Conservation (phyloP, 441 rosid genomes). For the Kokia cookei region DNA sequence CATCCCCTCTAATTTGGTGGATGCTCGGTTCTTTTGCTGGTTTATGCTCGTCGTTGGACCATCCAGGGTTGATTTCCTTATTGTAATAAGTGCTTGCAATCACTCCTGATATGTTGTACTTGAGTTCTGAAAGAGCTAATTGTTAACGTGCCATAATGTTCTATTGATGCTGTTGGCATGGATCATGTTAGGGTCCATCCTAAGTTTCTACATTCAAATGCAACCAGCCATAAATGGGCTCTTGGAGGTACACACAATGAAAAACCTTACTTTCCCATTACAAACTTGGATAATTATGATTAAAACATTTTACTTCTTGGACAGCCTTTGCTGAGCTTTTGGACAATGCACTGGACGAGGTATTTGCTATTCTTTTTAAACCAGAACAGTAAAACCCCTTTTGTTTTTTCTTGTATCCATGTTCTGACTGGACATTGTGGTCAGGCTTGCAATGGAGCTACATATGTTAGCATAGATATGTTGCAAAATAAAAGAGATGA, state of each 20-base stretch:
- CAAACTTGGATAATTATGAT: not conserved
- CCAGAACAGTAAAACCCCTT: too few relatives aligned
- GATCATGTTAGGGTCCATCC: slow-evolving; percentile 97
- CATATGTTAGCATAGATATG: slow-evolving; percentile 65
- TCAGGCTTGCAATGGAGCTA: slow-evolving; percentile 75
- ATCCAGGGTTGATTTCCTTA: too few relatives aligned
- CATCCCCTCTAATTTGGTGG: too few relatives aligned
- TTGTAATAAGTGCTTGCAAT: too few relatives aligned
- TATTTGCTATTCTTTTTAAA: too few relatives aligned
- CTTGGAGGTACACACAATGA: slow-evolving; percentile 60
- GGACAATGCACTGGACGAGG: too few relatives aligned
- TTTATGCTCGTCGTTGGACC: too few relatives aligned
- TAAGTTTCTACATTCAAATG: slow-evolving; percentile 87
- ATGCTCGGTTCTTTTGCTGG: too few relatives aligned
- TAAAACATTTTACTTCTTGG: not conserved
- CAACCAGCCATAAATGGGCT: slow-evolving; percentile 97
- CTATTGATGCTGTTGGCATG: slow-evolving; percentile 71
- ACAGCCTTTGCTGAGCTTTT: too few relatives aligned
- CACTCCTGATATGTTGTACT: too few relatives aligned
- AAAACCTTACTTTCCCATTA: not conserved
- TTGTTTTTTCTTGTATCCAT: not conserved
- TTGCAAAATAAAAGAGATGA: slow-evolving; percentile 56
- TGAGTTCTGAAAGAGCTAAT: too few relatives aligned
- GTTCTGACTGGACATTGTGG: not conserved
- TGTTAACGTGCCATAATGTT: too few relatives aligned